Evolutionary conservation across 1,284 basidiomycete species (phyloP).

Genomic region (Heterobasidion occidentale): DNA sequence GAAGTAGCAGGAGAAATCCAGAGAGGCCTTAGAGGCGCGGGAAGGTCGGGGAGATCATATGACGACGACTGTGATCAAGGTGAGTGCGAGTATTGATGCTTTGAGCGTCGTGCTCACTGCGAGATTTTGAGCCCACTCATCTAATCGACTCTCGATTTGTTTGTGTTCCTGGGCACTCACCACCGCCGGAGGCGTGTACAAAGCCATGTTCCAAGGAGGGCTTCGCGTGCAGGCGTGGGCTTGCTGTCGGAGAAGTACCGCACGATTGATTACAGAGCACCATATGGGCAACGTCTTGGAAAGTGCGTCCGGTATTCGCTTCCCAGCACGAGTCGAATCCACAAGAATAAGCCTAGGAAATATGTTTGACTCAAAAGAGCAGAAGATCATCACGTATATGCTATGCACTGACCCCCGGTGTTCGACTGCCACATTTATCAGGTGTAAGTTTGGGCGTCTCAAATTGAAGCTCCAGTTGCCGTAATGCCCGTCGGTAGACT

Average conservation of each 20-base stretch:
- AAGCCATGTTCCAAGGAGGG: conserved; percentile 38
- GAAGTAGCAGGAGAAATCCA: conserved; percentile 59
- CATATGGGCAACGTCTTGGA: conserved; percentile 95
- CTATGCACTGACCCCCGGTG: conserved; percentile 42
- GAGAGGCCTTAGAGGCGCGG: conserved; percentile 51
- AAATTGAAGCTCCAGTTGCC: conserved; percentile 85
- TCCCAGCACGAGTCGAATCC: conserved; percentile 91
- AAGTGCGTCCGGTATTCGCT: conserved; percentile 91
- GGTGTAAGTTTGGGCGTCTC: conserved; percentile 78
- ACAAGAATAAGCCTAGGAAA: conserved; percentile 69
- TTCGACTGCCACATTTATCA: conserved; percentile 54
- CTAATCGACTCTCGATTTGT: conserved; percentile 60
- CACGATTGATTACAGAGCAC: conserved; percentile 89
- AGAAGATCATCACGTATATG: not conserved
- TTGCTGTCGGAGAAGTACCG: conserved; percentile 29
- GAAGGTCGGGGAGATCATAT: conserved; percentile 39
- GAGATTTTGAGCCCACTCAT: conserved; percentile 60
- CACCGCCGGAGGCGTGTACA: conserved; percentile 60
- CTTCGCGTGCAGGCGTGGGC: conserved; percentile 11
- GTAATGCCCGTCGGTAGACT: conserved; percentile 93
- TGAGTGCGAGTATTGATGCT: not conserved
- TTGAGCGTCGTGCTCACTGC: conserved; percentile 30
- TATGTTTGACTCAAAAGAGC: not conserved
- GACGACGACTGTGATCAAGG: conserved; percentile 35
- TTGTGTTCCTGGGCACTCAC: conserved; percentile 68